Percentiles rank a stretch among this genome's conserved stretches.
Conservation (phyloP, 768 basidiomycete genomes). For the Mycena olivaceomarginata region DNA sequence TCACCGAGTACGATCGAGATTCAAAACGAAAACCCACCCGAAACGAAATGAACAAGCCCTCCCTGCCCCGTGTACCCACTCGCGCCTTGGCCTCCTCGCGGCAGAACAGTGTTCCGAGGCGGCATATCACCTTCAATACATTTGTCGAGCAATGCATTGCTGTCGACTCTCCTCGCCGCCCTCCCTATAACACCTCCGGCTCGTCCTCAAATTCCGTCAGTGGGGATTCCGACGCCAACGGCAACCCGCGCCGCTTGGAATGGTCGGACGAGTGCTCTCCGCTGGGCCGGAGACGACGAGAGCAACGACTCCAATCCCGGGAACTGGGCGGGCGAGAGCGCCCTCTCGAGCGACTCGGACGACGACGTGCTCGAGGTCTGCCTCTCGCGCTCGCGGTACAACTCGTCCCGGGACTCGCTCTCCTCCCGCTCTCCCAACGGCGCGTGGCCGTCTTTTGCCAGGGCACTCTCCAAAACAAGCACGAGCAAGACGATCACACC, state of each 20-base stretch:
- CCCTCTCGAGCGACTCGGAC: too few species aligned
- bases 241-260: slow-evolving; percentile 30
- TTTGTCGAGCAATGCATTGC: slow-evolving; percentile 98
- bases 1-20: too few species aligned
- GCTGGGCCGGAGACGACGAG: slow-evolving; percentile 50
- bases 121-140: slow-evolving; percentile 98
- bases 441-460: too few species aligned
- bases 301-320: slow-evolving; percentile 53
- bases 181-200: slow-evolving; percentile 31
- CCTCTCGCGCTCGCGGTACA: too few species aligned
- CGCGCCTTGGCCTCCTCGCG: slow-evolving; percentile 40
- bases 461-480: too few species aligned
- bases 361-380: too few species aligned
- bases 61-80: slow-evolving; percentile 80
- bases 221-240: not conserved
- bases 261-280: slow-evolving; percentile 42
- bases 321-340: too few species aligned
- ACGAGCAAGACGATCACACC: too few species aligned
- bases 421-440: too few species aligned
- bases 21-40: too few species aligned
- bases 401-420: too few species aligned
- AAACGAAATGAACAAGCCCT: slow-evolving; percentile 63
- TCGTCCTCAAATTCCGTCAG: slow-evolving; percentile 18
- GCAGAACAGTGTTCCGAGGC: slow-evolving; percentile 69
- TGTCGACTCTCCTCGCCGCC: slow-evolving; percentile 79